Evolutionary conservation across 352 stramenopile species (phyloP), one percentile per base, ranked within the genome.

Genomic region (Phytophthora crassamura): DNA sequence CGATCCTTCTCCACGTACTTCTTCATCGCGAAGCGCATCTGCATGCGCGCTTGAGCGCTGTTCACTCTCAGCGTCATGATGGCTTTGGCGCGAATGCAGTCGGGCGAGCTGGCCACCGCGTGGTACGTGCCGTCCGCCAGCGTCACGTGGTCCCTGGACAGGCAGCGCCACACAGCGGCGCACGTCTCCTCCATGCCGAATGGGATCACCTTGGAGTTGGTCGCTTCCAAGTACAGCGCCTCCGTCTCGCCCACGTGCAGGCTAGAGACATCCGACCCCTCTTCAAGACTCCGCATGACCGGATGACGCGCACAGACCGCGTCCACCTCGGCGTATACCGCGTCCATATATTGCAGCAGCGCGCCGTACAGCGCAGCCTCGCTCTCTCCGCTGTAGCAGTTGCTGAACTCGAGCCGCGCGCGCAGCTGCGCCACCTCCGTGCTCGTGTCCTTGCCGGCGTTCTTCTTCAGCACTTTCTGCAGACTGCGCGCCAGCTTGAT

Each of bases 401-500:
- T 43, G 33, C 52, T 53, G 35, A 69, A 73, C 43, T 73, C 59
- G 8, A 73, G 41, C 42, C 65, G 18, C 12, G 59, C 47, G 20
- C 65, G 59, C 14, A 73, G 52, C 28, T 65, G 52, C 12, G 52
- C 47, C 7, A 47, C 38, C 46, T 73, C 65, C 12, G 46, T 53
- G 5, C 42, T 33, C 25, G 51, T 55, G 52, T 65, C 53, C 47
- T 43, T 64, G 0, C 38, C 43, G 0, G 46, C 42, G 2, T 64
- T 69, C 33, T 80, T 83, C 20, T 70, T 74, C 5, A 88, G 58
- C 16, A 82, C 36, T 12, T 72, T 83, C 36, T 81, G 72, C n/a
- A 89, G 68, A 60, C 75, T 84, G 7, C 59, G 53, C 5, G 75
- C 76, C 38, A 87, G 43, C 50, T 84, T 80, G 57, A 87, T 67